Evolutionary conservation across 441 rosid genomes (phyloP), one percentile per base, ranked within the genome.

Genomic region (Sinapis alba): DNA sequence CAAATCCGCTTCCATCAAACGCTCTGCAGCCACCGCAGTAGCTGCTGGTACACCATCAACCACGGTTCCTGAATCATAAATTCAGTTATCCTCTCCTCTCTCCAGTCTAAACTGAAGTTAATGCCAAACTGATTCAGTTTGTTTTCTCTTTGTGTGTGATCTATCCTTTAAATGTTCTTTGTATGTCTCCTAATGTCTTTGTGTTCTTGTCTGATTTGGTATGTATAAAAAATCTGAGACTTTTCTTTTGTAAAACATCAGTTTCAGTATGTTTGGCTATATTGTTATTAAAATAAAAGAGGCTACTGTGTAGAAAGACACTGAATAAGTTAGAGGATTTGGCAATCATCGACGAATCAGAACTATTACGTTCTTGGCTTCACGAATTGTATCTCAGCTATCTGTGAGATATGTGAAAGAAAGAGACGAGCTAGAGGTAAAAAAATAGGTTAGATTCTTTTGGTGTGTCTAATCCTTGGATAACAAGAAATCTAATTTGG

Each of bases 1-100:
- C 79, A 94, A 92, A 73, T 94, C 89, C 0, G 95, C 97, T 28
- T 83, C 97, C 1, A 81, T 92, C 69, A 94, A 87, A 84, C 94
- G 92, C 4, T 84, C 90, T 0, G 87, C 97, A 4, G 86, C 89
- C 8, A 27, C 94, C 0, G 83, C 68, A 58, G 68, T 67, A n/a
- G 73, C 78, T 8, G 78, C 72, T 13, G 78, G 67, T 21, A 50
- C 20, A 67, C 60, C 77, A 19, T 38, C 62, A 21, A 53, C 76
- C 26, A 0, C 76, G 2, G 10, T 53, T 53, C 88, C 90, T 11
- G 91, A 88, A 73, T 84, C 92, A 51, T 89, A 88, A 78, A 53
- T 3, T 27, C 65, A 65, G 4, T 18, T 18, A 1, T 21, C 23
- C 8, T 30, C 62, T 53, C 69, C 32, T 21, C n/a, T n/a, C 63